Conservation (phyloP, 2,329 filamentous ascomycete species). For the Podosphaera xanthii region DNA sequence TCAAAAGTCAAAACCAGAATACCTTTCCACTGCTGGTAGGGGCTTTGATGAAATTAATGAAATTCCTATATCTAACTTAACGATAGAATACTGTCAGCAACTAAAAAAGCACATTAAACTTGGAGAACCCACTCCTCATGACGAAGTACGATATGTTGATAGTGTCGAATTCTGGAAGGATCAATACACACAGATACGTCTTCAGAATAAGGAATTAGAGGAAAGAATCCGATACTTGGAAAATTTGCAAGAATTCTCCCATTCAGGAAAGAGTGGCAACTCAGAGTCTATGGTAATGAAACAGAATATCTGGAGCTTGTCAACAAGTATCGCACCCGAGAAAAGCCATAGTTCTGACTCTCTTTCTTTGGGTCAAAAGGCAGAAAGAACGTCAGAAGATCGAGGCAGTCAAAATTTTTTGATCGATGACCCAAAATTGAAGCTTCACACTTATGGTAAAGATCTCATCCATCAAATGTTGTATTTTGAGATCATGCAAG, state of each 20-base stretch:
- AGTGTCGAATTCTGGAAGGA: conserved; percentile 13
- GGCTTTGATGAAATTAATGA: background rate
- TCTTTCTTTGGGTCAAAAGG: background rate
- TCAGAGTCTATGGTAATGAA: background rate
- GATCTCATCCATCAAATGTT: background rate
- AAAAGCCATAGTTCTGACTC: background rate
- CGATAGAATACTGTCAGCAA: conserved; percentile 10
- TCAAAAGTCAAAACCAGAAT: conserved; percentile 8
- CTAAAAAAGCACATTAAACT: conserved; percentile 7
- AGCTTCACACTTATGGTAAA: conserved; percentile 6
- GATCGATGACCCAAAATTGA: background rate
- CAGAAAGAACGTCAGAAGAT: background rate
- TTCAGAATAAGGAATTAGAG: conserved; percentile 10
- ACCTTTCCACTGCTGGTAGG: conserved; percentile 8
- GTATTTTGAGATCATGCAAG: background rate
- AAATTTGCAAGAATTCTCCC: conserved; percentile 3
- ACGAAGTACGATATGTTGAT: conserved; percentile 10
- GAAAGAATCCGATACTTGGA: conserved; percentile 7
- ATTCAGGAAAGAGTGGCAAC: background rate
- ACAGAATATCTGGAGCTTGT: background rate
- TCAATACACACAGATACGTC: conserved; percentile 7
- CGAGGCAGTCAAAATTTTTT: background rate
- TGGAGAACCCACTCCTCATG: background rate
- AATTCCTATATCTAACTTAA: conserved; percentile 1
- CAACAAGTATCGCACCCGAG: background rate